Base-by-base conservation (phyloP, 2,329 filamentous ascomycete genomes). In the Lecanoromycetidae sp. region DNA sequence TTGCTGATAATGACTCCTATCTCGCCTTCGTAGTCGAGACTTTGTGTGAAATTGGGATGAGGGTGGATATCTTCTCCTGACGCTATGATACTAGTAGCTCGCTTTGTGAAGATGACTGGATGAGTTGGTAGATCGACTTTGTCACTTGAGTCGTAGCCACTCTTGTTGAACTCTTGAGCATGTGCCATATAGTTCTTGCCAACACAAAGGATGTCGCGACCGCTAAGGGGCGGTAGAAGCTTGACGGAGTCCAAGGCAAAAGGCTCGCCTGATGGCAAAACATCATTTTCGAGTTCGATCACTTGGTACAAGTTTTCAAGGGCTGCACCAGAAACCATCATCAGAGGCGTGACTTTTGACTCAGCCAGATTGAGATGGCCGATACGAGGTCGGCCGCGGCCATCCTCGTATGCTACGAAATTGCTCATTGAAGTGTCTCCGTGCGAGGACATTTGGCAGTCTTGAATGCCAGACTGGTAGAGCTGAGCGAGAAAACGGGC, bases 101-200 rank as follows among this genome's bases (percentile, higher is more conserved):
- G 64, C 53, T 76, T 76, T 3, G 72, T 75, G 57, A 76, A 75
- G 46, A 75, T 75, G 7, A 77, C 73, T 0, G 74, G 74, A 51
- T 75, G 69, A 0, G 68, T 70, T 0, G 72, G 72, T n/a, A n/a
- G n/a, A n/a, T n/a, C 34, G 0, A 65, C 61, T 52, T 76, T 77
- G 53, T 78, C 74, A 4, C 66, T 72, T 46, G 66, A 67, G 56
- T 77, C 75, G 53, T 69, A 77, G 0, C 74, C 74, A 1, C 69
- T 72, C 9, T 59, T 64, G 54, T 77, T 74, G 60, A 78, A 77
- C 50, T 77, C 74, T 44, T 68, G 71, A 1, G 74, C 74, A 55
- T 78, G 74, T 33, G 74, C 73, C 26, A 63, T 61, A 53, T 77
- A 78, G 53, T 77, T 77, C 56, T 77, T 76, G 23, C 74, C 72